Evolutionary conservation across 202 grass and related monocot genomes (phyloP).

Genomic region (Eragrostis tef): DNA sequence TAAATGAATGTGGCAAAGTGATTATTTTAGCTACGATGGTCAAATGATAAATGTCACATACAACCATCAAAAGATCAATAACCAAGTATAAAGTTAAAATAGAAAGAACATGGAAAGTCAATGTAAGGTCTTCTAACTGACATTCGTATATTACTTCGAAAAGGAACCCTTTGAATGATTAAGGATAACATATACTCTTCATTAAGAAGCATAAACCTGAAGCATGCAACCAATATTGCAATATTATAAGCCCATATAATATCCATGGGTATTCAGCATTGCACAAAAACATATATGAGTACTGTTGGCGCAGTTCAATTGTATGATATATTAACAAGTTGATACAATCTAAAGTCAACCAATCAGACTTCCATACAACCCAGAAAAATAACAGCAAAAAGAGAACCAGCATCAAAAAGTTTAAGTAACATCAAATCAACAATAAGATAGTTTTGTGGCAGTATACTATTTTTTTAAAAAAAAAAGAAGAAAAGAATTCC

Average conservation of each 20-base stretch:
- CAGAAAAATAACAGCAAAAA: background rate
- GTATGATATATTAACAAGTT: constrained; percentile 8
- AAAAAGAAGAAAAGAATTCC: background rate
- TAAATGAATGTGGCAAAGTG: background rate
- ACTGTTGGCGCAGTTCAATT: background rate
- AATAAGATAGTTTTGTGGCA: no score
- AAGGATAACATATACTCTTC: constrained; percentile 4
- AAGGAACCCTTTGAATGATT: constrained; percentile 20
- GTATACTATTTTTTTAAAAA: no score
- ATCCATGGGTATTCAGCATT: constrained; percentile 21
- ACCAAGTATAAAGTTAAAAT: constrained; percentile 36
- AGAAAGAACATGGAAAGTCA: constrained; percentile 16
- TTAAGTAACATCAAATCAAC: constrained; percentile 33
- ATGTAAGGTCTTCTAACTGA: constrained; percentile 14
- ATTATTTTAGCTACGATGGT: constrained; percentile 24
- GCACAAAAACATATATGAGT: background rate
- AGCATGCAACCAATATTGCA: constrained; percentile 3
- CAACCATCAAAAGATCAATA: constrained; percentile 18
- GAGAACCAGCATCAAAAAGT: constrained; percentile 39
- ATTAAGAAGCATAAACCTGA: constrained; percentile 38
- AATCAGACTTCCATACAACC: background rate
- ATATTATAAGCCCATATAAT: constrained; percentile 8
- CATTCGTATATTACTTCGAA: constrained; percentile 11
- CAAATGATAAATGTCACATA: background rate
- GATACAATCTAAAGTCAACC: constrained; percentile 14